Conservation (phyloP, 2,329 filamentous ascomycete species). For the Pseudogymnoascus sp. region DNA sequence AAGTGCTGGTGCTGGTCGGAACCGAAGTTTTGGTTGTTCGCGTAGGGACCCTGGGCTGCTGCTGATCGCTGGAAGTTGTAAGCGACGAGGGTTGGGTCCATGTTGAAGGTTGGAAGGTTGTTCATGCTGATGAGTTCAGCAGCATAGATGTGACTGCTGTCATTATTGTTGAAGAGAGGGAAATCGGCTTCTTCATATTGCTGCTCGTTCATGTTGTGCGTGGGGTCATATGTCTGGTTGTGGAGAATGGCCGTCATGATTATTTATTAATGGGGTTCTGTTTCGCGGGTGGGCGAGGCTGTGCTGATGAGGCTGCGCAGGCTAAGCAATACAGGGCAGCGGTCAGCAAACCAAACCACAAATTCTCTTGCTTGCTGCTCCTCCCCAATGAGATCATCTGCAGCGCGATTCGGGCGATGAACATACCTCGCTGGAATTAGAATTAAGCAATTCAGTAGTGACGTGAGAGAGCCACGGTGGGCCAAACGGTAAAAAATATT, state of each 20-base stretch:
- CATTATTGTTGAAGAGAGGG: background rate
- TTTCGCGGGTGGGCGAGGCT: background rate
- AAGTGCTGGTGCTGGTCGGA: background rate
- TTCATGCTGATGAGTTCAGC: background rate
- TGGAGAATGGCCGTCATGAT: constrained; percentile 7
- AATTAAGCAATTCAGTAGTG: background rate
- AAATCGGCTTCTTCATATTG: background rate
- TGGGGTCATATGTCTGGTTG: background rate
- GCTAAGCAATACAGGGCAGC: background rate
- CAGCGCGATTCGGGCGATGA: background rate
- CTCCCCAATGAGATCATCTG: background rate
- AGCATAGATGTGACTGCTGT: background rate
- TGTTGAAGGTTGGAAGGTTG: background rate
- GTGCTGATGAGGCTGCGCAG: constrained; percentile 4
- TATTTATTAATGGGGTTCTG: background rate
- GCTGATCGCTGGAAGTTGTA: constrained; percentile 3
- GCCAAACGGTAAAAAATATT: background rate
- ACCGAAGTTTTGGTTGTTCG: background rate
- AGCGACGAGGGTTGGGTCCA: background rate
- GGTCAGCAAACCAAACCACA: background rate
- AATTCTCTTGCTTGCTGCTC: background rate
- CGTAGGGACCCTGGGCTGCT: background rate
- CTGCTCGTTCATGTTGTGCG: background rate
- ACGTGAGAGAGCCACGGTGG: background rate
- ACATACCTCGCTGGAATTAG: background rate